Conservation (phyloP, 2,329 filamentous ascomycete genomes). For the Diaporthe longicolla region DNA sequence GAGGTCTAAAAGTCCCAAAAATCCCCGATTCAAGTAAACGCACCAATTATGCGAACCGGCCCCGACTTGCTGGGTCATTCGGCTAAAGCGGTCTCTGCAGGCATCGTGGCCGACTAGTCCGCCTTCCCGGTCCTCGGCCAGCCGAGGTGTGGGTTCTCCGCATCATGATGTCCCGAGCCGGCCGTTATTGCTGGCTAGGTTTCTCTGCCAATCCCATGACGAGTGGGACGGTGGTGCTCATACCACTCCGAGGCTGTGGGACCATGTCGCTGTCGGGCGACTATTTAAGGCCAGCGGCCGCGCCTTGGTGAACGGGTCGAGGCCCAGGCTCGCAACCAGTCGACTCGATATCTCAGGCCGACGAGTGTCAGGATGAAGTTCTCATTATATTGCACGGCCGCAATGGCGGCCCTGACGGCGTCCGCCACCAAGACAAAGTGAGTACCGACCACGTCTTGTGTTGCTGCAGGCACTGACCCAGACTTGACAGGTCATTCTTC, state of each 20-base stretch:
- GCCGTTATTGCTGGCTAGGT: background rate
- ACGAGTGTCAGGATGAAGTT: constrained; percentile 1
- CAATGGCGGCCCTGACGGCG: constrained; percentile 24
- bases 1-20: constrained; percentile 45
- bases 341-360: background rate
- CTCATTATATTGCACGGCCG: constrained; percentile 13
- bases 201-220: background rate
- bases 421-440: constrained; percentile 14
- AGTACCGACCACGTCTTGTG: background rate
- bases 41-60: constrained; percentile 18
- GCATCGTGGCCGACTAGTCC: constrained; percentile 26
- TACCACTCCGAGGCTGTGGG: background rate
- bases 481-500: constrained; percentile 3
- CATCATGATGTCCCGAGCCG: constrained; percentile 18
- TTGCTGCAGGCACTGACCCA: background rate
- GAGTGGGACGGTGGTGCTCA: constrained; percentile 15
- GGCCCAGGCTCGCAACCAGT: background rate
- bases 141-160: constrained; percentile 22
- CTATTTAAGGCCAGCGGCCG: background rate
- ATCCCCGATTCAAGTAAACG: constrained; percentile 1
- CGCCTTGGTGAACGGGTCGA: background rate
- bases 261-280: background rate
- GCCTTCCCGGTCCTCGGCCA: constrained; percentile 11
- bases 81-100: constrained; percentile 10
- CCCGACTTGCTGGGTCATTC: background rate